Evolutionary conservation across 179 eudicot species (phyloP), one percentile per base, ranked within the genome.

Genomic region (Spinacia oleracea): DNA sequence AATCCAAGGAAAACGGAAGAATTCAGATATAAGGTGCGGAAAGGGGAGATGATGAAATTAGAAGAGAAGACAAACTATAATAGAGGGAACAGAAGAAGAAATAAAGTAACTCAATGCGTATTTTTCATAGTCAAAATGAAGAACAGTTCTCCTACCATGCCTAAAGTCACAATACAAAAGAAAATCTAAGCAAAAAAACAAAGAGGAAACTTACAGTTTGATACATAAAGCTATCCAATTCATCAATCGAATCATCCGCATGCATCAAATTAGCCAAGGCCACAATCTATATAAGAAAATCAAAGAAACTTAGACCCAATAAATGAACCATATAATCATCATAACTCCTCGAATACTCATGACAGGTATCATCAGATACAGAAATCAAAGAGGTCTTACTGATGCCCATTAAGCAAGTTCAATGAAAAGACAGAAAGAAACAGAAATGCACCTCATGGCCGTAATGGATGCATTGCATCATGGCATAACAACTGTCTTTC

Each of bases 191-290:
- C 11, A 23, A 58, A 55, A n/a, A 72, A 48, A 18, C 65, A 74
- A 69, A 72, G 46, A 53, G 35, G 46, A 31, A 20, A 38, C 90
- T 87, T 87, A 93, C 99, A 73, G 99, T 96, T 82, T 96, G 99
- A 83, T 96, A 96, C 99, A 96, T 96, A 82, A 93, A 96, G 89
- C 99, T 96, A 76, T 96, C 98, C 79, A 96, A 89, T 88, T 96
- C 99, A 77, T 96, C 99, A 43, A 89, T 86, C 0, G 90, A 86
- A 83, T 96, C 99, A 85, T 96, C 98, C 74, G 81, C 87, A 3
- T 98, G 99, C 87, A 96, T 35, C 85, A 96, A 90, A 86, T 96
- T 96, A 1, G 99, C 99, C 89, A 96, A 82, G 21, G 99, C 99
- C 78, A 93, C 98, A 82, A 96, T 89, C 99, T 96, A 84, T 43